Evolutionary conservation across 2,329 filamentous ascomycete genomes (phyloP), one percentile per base, ranked within the genome.

Genomic region (Colletotrichum sp.): DNA sequence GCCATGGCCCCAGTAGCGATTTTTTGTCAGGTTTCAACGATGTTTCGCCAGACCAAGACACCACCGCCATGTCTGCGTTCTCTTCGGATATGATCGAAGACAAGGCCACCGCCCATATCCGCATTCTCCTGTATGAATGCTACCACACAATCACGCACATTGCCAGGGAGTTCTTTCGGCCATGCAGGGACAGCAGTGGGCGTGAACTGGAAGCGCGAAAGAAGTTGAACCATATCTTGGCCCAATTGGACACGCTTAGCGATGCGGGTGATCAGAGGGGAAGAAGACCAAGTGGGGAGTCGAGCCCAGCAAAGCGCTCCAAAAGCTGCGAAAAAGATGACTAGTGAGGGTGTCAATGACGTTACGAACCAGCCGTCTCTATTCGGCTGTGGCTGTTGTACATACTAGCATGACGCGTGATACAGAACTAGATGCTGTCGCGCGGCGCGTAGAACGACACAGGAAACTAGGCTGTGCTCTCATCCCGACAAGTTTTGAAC

Each of bases 101-200:
- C 74, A 79, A 80, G 24, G 82, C 83, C n/a, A 85, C 86, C 72
- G 86, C 85, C 1, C 79, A 83, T n/a, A 81, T 87, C 4, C 86
- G 91, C 13, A 79, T 91, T 8, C 81, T 92, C 3, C 81, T 93
- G 5, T 93, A 93, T 81, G 86, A 89, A 76, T 90, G 89, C 79
- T 92, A 91, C 79, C 89, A 92, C 77, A 87, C 89, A 5, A 83
- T 89, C 1, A 86, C 87, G 6, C 82, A 84, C 52, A 86, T 93
- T 7, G 90, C 91, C 4, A 84, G 82, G 36, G 89, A 91, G 76
- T 91, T 91, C 79, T 92, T 91, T 79, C 85, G 89, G 3, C 89
- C 89, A 3, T 83, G 84, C 5, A 81, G 79, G 4, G 87, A 89
- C 69, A 89, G 88, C 75, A 89, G 85, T 64, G 83, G 83, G 18